Evolutionary conservation across 306 rosid genomes (phyloP).

Genomic region (Arachis stenosperma): DNA sequence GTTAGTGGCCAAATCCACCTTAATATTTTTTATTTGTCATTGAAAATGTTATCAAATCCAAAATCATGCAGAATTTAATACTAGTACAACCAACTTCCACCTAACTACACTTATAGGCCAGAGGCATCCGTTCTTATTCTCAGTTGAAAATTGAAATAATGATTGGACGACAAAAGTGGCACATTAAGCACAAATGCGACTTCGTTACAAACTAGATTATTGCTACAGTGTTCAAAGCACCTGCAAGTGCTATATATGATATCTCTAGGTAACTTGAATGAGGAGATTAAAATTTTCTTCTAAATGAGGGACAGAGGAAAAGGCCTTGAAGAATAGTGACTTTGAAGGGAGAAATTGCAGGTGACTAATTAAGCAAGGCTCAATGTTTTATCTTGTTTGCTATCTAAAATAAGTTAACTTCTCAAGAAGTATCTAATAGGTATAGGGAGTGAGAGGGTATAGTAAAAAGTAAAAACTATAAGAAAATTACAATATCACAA

Average conservation of each 20-base stretch:
- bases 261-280: not conserved
- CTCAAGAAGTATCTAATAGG: not conserved
- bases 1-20: not conserved
- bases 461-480: slow-evolving; percentile 7
- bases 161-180: not conserved
- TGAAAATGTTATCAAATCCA: not conserved
- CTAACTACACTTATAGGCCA: slow-evolving; percentile 12
- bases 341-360: not conserved
- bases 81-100: slow-evolving; percentile 6
- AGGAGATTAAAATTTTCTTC: not conserved
- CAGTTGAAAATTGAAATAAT: slow-evolving; percentile 2
- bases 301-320: not conserved
- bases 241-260: no score
- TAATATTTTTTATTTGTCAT: not conserved
- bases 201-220: not conserved
- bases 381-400: not conserved
- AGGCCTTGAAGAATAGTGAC: not conserved
- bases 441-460: not conserved
- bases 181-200: not conserved
- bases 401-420: not conserved
- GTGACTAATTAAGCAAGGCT: not conserved
- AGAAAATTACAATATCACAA: no score
- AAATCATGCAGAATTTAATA: not conserved
- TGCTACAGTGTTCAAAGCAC: not conserved
- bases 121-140: not conserved